Percentiles rank a stretch among this genome's conserved stretches.
Evolutionary conservation across 2,329 filamentous ascomycete species (phyloP).

Genomic region (Botryotinia globosa): DNA sequence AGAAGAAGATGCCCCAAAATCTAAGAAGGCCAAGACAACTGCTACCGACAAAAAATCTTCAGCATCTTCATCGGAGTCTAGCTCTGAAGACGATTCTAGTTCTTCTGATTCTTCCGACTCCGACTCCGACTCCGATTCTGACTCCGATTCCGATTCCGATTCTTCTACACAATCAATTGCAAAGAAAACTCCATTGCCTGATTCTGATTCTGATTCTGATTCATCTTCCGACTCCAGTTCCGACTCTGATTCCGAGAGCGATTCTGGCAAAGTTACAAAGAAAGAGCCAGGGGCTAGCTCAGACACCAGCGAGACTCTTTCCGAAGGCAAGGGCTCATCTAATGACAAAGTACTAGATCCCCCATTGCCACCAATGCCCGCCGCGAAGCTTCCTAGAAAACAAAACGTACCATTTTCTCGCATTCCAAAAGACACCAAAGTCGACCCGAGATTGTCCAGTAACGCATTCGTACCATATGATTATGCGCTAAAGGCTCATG

Average conservation of each 20-base stretch:
- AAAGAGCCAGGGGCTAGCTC: constrained; percentile 39
- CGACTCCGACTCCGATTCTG: constrained; percentile 37
- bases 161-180: constrained; percentile 34
- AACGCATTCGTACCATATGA: constrained; percentile 82
- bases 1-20: constrained; percentile 24
- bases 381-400: constrained; percentile 44
- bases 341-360: constrained; percentile 32
- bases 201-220: constrained; percentile 34
- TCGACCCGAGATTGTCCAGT: constrained; percentile 67
- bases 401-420: constrained; percentile 72
- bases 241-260: constrained; percentile 41
- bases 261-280: constrained; percentile 46
- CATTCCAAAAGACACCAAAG: constrained; percentile 65
- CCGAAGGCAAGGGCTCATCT: constrained; percentile 32
- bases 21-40: constrained; percentile 23
- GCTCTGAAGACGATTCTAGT: constrained; percentile 40
- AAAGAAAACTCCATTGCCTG: constrained; percentile 34
- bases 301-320: constrained; percentile 38
- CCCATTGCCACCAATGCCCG: constrained; percentile 39
- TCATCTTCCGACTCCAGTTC: constrained; percentile 37
- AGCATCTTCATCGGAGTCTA: constrained; percentile 31
- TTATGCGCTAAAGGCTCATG: constrained; percentile 84
- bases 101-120: constrained; percentile 36
- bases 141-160: constrained; percentile 32
- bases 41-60: constrained; percentile 14